Percentiles rank a stretch among this genome's conserved stretches.
phyloP scores from a whole-genome alignment of 1,284 basidiomycete species.

The Melampsora larici-populina region DNA sequence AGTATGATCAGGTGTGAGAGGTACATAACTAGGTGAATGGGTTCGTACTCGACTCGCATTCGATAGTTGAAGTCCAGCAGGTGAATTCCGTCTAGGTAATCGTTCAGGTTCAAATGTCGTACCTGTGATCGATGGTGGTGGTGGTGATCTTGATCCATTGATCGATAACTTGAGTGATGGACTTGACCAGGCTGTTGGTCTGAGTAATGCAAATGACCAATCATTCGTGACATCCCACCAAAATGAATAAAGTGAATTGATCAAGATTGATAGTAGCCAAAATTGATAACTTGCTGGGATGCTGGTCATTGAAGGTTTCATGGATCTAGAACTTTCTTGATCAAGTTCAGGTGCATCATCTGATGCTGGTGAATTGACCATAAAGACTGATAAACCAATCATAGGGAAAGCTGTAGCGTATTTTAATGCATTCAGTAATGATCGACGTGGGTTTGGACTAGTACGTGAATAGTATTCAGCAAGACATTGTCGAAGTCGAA shows the following conservation, averaged over 20 bases:
- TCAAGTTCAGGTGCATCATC: constrained; percentile 44
- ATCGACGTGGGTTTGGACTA: constrained; percentile 55
- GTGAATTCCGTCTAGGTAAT: not conserved
- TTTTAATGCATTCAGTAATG: constrained; percentile 88
- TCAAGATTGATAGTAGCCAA: constrained; percentile 73
- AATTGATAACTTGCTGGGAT: constrained; percentile 64
- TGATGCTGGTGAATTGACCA: constrained; percentile 56
- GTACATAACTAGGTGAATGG: not conserved
- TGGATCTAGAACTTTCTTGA: not conserved
- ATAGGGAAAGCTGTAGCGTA: constrained; percentile 98
- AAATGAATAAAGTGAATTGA: constrained; percentile 93
- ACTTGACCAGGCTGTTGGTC: constrained; percentile 44
- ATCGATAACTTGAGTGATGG: not conserved
- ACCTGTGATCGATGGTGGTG: not conserved
- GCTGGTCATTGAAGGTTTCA: constrained; percentile 59
- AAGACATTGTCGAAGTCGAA: constrained; percentile 92
- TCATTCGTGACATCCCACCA: constrained; percentile 99
- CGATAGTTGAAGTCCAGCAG: not conserved
- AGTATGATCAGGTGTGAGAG: not conserved
- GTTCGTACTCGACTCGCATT: not conserved
- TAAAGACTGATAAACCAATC: constrained; percentile 81
- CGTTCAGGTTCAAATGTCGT: not conserved
- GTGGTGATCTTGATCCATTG: not conserved
- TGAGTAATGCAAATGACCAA: constrained; percentile 84
- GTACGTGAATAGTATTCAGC: constrained; percentile 68